Evolutionary conservation across 768 basidiomycete species (phyloP).

Genomic region (Boletus speciosus): DNA sequence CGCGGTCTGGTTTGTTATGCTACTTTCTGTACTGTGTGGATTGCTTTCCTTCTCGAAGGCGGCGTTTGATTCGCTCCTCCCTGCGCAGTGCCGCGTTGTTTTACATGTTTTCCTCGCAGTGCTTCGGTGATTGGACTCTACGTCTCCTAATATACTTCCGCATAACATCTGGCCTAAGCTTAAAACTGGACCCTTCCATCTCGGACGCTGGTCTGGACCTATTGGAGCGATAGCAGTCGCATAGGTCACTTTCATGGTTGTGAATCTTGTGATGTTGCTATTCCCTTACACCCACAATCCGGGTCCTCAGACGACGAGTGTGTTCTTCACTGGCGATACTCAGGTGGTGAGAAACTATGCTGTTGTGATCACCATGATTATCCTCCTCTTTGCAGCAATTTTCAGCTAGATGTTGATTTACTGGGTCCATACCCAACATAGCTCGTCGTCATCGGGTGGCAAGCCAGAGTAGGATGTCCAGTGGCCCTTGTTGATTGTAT

Average conservation of each 20-base stretch:
- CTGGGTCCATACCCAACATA: conserved; percentile 30
- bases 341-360: conserved; percentile 12
- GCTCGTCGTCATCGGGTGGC: not conserved
- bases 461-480: not conserved
- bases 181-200: conserved; percentile 33
- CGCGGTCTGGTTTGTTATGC: too few relatives aligned
- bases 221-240: conserved; percentile 29
- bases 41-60: conserved; percentile 32
- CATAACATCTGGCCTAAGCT: conserved; percentile 34
- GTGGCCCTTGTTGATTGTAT: not conserved
- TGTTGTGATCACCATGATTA: conserved; percentile 28
- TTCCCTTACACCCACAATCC: conserved; percentile 29
- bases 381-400: conserved; percentile 28
- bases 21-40: not conserved
- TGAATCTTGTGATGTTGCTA: conserved; percentile 22
- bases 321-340: conserved; percentile 1
- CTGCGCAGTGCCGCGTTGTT: not conserved
- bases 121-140: conserved; percentile 35
- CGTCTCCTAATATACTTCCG: conserved; percentile 37
- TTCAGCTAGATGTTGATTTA: conserved; percentile 34
- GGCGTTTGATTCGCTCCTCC: conserved; percentile 31
- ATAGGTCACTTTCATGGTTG: conserved; percentile 33
- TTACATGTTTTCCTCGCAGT: conserved; percentile 5
- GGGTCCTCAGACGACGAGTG: conserved; percentile 30
- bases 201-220: conserved; percentile 27